Evolutionary conservation across 2,329 filamentous ascomycete species (phyloP), one percentile per base, ranked within the genome.

Genomic region (Cytospora mali): DNA sequence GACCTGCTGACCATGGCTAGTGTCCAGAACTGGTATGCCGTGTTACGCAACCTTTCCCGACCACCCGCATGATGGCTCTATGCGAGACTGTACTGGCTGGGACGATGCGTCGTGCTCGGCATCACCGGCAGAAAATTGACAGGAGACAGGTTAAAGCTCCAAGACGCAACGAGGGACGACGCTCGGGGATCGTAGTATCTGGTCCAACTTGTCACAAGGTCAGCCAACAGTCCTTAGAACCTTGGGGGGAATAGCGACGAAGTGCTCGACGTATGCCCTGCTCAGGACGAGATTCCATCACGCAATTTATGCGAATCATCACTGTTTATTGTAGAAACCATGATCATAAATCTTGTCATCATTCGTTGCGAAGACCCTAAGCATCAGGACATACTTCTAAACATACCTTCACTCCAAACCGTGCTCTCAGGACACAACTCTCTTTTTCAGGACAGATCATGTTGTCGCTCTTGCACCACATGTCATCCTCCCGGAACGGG

Each of bases 211-310:
- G 50, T 29, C 23, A 25, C 25, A 46, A 1, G 35, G 35, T 39
- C 35, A 39, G 35, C 25, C 21, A 21, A 29, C 9, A 21, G 13
- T n/a, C 9, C 1, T 16, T 28, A 53, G 16, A 31, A 31, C 3
- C 9, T 9, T 21, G 16, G 13, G 16, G 13, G 35, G 6, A 49
- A 5, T 29, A 14, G 39, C 6, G 3, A 3, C 51, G 13, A 5
- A 35, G 4, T 11, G 28, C n/a, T 53, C 1, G 13, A 28, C 25
- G 51, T 35, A 25, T 52, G 55, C 42, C 49, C 23, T 28, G 11
- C 23, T 61, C 58, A 55, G 58, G 58, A 55, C 52, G 58, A 55
- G 50, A 61, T 49, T 61, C 58, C 51, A 55, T 33, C 49, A 46
- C 58, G 58, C 52, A 42, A 61, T 55, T 50, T n/a, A 35, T 50